Evolutionary conservation across 192 early-diverging fungal species (phyloP), one percentile per base, ranked within the genome.

Genomic region (Coemansia umbellata): DNA sequence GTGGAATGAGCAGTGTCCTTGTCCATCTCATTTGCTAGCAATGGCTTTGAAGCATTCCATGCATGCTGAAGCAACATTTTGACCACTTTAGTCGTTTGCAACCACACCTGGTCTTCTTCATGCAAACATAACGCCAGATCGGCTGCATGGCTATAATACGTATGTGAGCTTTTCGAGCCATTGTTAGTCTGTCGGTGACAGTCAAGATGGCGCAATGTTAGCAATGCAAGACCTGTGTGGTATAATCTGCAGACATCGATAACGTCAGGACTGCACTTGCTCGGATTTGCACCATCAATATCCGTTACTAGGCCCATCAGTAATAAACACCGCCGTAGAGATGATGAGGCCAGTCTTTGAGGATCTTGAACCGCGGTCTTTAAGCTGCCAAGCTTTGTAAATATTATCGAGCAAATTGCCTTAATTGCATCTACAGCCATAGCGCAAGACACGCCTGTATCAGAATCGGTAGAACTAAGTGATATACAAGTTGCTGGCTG

Each of bases 401-500:
- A 53, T 1, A 74, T 31, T 5, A 74, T 55, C 14, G 72, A 55
- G 40, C 60, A 68, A 2, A 68, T 57, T 5, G 53, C 43, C 14
- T 37, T 40, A 3, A 56, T 35, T 3, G 66, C 57, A 37, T 75
- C 61, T 14, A 50, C 52, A 11, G 61, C 60, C 47, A 23, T 36
- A 32, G 27, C 17, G 35, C 45, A 58, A 18, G 55, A 6, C 23
- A 47, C 27, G 31, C 44, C 42, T 3, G 7, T 32, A 27, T 6
- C 10, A 6, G 10, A 15, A 44, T 28, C 35, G 14, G 37, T 4
- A n/a, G 11, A 45, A 13, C n/a, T 18, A 35, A 18, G 33, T 3
- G 43, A 32, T 4, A 44, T 3, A 11, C 18, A 32, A 14, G 31
- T 43, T 18, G 54, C 5, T 3, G 3, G 37, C 10, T 11, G 10